phyloP scores from a whole-genome alignment of 2,329 filamentous ascomycete species.

The Alternaria hordeiaustralica region DNA sequence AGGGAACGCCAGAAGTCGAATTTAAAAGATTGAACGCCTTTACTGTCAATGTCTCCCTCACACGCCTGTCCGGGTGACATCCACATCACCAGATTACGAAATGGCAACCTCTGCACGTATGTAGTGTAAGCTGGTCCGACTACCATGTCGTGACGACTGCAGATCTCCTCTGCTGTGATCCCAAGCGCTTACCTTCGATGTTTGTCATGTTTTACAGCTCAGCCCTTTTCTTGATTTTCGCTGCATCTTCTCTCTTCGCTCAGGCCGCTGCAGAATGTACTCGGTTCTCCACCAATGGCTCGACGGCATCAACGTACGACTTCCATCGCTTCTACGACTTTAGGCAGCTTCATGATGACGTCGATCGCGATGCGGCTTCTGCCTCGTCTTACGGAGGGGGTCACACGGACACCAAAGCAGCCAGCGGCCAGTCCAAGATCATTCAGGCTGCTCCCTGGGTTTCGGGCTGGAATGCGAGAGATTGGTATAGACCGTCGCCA shows the following conservation, averaged over 20 bases:
- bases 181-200: background rate
- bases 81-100: background rate
- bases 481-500: slow-evolving; percentile 5
- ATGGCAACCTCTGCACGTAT: background rate
- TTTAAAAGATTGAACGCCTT: background rate
- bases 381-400: background rate
- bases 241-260: background rate
- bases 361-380: background rate
- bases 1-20: background rate
- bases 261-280: slow-evolving; percentile 11
- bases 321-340: slow-evolving; percentile 28
- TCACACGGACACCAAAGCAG: background rate
- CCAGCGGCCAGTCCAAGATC: slow-evolving; percentile 2
- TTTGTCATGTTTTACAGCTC: background rate
- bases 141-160: background rate
- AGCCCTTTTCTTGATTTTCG: background rate
- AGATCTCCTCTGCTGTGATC: background rate
- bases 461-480: slow-evolving; percentile 10
- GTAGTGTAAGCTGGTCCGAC: background rate
- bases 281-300: slow-evolving; percentile 16
- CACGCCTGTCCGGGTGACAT: background rate
- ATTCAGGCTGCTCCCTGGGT: slow-evolving; percentile 11
- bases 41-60: background rate
- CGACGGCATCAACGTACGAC: slow-evolving; percentile 11
- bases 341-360: background rate